Percentiles rank a stretch among this genome's conserved stretches.
These are phyloP conservation scores for Cladosporium cucumerinum DNA, from an alignment of 2,329 filamentous ascomycete genomes.

Conservation along the genomic window DNA sequence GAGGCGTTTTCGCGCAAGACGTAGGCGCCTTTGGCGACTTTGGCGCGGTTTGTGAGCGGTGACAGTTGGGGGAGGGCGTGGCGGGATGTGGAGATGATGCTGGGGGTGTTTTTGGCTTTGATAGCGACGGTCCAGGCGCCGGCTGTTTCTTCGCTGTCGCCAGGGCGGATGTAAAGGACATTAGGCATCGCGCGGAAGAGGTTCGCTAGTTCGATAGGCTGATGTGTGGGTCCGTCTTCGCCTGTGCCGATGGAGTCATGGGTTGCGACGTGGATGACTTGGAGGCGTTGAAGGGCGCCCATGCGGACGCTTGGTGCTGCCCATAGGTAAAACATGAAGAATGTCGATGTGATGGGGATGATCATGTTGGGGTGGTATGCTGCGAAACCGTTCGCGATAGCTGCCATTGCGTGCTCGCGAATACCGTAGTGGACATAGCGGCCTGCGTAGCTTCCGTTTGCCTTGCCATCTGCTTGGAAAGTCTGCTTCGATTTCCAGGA, in stretches of 20 bases:
- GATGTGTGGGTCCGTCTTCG: conserved; percentile 39
- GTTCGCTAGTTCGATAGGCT: conserved; percentile 37
- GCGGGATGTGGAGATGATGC: conserved; percentile 45
- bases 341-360: conserved; percentile 36
- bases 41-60: conserved; percentile 36
- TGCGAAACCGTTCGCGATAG: conserved; percentile 45
- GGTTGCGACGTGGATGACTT: conserved; percentile 39
- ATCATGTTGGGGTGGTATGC: conserved; percentile 38
- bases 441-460: conserved; percentile 53
- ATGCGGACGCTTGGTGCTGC: conserved; percentile 38
- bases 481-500: conserved; percentile 46
- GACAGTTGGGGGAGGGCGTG: conserved; percentile 40
- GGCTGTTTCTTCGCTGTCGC: conserved; percentile 38
- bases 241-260: conserved; percentile 40
- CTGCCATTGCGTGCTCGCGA: conserved; percentile 60
- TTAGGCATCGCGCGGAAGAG: conserved; percentile 40
- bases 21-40: conserved; percentile 42
- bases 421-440: conserved; percentile 57
- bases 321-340: conserved; percentile 42
- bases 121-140: conserved; percentile 44
- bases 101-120: conserved; percentile 37
- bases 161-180: conserved; percentile 38
- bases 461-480: conserved; percentile 50
- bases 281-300: conserved; percentile 37
- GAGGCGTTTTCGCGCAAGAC: conserved; percentile 38